These are phyloP conservation scores for Penicillium longicatenatum DNA, from an alignment of 495 filamentous ascomycete species.

Conservation along the genomic window DNA sequence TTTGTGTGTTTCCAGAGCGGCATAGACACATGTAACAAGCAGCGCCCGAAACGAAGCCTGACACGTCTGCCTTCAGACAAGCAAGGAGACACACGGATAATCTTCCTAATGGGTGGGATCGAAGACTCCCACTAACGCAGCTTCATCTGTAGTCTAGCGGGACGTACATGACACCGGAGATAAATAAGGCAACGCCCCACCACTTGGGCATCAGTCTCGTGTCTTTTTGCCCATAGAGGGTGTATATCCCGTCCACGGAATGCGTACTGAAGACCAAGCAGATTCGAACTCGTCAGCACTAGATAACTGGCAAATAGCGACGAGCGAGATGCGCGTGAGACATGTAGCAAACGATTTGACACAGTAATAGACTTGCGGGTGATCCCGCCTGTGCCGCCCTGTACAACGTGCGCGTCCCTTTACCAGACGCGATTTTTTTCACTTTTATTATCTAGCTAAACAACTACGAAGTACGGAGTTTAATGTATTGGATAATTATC, in stretches of 20 bases:
- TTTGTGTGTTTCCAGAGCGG: neutral
- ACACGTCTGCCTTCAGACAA: neutral
- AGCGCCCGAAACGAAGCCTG: neutral
- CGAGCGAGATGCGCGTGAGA: neutral
- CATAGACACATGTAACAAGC: neutral
- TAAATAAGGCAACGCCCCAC: conserved; percentile 15
- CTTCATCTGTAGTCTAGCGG: neutral
- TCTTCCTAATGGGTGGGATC: neutral
- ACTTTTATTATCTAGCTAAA: neutral
- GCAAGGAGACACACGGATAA: neutral
- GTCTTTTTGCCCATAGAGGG: conserved; percentile 12
- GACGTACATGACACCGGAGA: neutral
- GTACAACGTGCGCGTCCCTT: neutral
- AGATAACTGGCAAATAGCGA: neutral
- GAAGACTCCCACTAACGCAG: neutral
- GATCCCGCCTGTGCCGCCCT: neutral
- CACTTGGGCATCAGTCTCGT: conserved; percentile 25
- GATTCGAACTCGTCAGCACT: conserved; percentile 9
- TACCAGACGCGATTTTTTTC: neutral
- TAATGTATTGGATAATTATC: neutral
- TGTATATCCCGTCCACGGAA: conserved; percentile 5
- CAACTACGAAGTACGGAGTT: too few relatives aligned
- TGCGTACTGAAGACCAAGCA: conserved; percentile 8
- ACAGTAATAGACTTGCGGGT: conserved; percentile 5
- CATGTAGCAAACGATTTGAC: conserved; percentile 7